Evolutionary conservation across 2,329 filamentous ascomycete genomes (phyloP).

Genomic region (Calonectria crousiana): DNA sequence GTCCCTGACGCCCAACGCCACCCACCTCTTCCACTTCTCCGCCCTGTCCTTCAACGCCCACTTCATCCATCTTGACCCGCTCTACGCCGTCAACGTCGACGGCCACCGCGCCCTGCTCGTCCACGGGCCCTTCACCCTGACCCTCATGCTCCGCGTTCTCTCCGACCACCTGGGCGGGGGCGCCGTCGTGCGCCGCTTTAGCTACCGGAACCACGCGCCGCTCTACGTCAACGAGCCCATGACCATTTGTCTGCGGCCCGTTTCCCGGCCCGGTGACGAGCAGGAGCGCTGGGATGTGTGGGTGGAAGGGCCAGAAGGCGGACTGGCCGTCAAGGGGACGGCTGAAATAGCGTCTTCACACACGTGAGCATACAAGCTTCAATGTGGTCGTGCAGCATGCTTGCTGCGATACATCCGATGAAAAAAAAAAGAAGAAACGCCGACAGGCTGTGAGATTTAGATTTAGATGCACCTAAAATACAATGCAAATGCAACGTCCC

Average conservation of each 20-base stretch:
- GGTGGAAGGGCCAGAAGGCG: slow-evolving; percentile 62
- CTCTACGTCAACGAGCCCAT: slow-evolving; percentile 81
- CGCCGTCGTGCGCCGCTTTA: slow-evolving; percentile 65
- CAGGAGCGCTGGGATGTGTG: slow-evolving; percentile 55
- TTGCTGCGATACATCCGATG: too few species aligned
- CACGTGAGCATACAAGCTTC: not conserved
- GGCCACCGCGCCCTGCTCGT: slow-evolving; percentile 82
- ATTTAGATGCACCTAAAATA: slow-evolving; percentile 22
- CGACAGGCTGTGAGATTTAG: slow-evolving; percentile 25
- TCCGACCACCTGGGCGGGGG: slow-evolving; percentile 34
- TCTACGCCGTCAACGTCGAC: slow-evolving; percentile 78
- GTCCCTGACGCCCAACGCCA: slow-evolving; percentile 73
- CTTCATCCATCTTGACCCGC: slow-evolving; percentile 84
- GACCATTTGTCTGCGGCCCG: slow-evolving; percentile 73
- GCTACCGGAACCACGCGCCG: slow-evolving; percentile 86
- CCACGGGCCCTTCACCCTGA: slow-evolving; percentile 86
- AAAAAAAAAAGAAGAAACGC: slow-evolving; percentile 24
- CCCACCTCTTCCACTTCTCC: slow-evolving; percentile 89
- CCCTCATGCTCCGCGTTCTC: slow-evolving; percentile 79
- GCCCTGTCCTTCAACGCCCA: slow-evolving; percentile 95
- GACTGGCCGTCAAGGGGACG: slow-evolving; percentile 73
- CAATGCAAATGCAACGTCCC: slow-evolving; percentile 1
- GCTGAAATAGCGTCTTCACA: slow-evolving; percentile 40
- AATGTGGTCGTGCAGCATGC: not conserved
- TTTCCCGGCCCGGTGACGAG: slow-evolving; percentile 48